A percentile compares a stretch with the other conserved stretches of the same genome.
phyloP scores from a whole-genome alignment of 2,329 filamentous ascomycete species.

The Aschersonia sp. region DNA sequence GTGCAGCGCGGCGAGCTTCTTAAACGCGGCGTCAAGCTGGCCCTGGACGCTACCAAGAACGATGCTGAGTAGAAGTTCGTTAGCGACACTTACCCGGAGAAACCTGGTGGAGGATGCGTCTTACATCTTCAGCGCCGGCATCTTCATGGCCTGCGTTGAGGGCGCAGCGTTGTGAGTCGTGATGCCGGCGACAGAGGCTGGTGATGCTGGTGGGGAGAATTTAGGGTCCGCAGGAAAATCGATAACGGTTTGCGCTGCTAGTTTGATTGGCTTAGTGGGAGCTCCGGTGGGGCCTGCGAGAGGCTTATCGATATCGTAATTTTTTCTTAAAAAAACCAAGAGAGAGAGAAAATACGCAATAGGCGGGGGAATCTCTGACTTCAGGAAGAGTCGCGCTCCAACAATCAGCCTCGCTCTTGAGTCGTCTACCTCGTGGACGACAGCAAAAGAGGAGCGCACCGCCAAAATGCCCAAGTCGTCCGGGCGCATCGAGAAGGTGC shows the following conservation, averaged over 20 bases:
- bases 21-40: conserved; percentile 59
- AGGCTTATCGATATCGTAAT: conserved; percentile 17
- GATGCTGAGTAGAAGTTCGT: conserved; percentile 33
- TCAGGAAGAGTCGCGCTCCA: too few species aligned
- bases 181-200: conserved; percentile 3
- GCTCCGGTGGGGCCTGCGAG: conserved; percentile 3
- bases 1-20: conserved; percentile 68
- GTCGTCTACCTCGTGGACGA: neutral
- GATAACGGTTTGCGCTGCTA: conserved; percentile 13
- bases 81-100: too few species aligned
- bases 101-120: conserved; percentile 4
- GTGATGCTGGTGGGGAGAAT: neutral
- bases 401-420: too few species aligned
- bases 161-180: too few species aligned
- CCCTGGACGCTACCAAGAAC: conserved; percentile 77
- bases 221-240: neutral
- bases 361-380: too few species aligned
- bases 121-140: conserved; percentile 36
- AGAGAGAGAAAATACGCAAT: neutral
- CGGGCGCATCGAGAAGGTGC: conserved; percentile 54
- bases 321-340: conserved; percentile 6
- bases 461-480: conserved; percentile 47
- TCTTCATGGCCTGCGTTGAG: conserved; percentile 9
- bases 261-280: conserved; percentile 15
- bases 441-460: conserved; percentile 6